phyloP scores from a whole-genome alignment of 2,329 filamentous ascomycete genomes.

The Erysiphe pulchra region DNA sequence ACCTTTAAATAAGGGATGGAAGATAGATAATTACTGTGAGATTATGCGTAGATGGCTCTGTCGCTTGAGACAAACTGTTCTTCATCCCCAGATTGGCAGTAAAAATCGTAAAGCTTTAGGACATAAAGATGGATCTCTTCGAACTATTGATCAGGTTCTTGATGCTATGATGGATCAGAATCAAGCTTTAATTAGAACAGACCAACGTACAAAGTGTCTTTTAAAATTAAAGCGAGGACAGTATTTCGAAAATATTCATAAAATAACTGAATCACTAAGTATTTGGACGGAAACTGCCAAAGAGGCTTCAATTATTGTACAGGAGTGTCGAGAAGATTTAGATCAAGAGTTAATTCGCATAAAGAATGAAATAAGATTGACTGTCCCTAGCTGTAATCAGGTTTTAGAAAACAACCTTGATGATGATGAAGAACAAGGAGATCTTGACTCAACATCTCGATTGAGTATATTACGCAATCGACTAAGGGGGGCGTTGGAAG shows the following conservation, averaged over 20 bases:
- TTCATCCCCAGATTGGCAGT: slow-evolving; percentile 61
- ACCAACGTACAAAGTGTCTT: slow-evolving; percentile 41
- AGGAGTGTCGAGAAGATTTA: slow-evolving; percentile 38
- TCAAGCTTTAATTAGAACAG: slow-evolving; percentile 34
- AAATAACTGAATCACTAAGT: slow-evolving; percentile 37
- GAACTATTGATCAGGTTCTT: slow-evolving; percentile 67
- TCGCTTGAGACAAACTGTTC: slow-evolving; percentile 52
- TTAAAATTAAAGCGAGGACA: slow-evolving; percentile 47
- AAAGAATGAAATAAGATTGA: not conserved
- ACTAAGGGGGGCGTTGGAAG: slow-evolving; percentile 47
- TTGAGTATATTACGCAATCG: slow-evolving; percentile 34
- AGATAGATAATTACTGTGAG: slow-evolving; percentile 32
- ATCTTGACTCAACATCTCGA: slow-evolving; percentile 13
- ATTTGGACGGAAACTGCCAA: slow-evolving; percentile 38
- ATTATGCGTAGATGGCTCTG: slow-evolving; percentile 57
- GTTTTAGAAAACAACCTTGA: slow-evolving; percentile 3
- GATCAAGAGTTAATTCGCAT: slow-evolving; percentile 19
- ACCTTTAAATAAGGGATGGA: slow-evolving; percentile 41
- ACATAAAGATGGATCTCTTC: slow-evolving; percentile 36
- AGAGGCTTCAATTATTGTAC: slow-evolving; percentile 25
- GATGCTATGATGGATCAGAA: slow-evolving; percentile 80
- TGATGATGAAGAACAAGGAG: slow-evolving; percentile 11
- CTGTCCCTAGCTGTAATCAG: not conserved
- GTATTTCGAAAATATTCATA: slow-evolving; percentile 47
- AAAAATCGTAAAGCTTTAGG: slow-evolving; percentile 38